Percentiles rank a stretch among this genome's conserved stretches.
Conservation (phyloP, 345 rosid genomes). For the Sonneratia caseolaris region DNA sequence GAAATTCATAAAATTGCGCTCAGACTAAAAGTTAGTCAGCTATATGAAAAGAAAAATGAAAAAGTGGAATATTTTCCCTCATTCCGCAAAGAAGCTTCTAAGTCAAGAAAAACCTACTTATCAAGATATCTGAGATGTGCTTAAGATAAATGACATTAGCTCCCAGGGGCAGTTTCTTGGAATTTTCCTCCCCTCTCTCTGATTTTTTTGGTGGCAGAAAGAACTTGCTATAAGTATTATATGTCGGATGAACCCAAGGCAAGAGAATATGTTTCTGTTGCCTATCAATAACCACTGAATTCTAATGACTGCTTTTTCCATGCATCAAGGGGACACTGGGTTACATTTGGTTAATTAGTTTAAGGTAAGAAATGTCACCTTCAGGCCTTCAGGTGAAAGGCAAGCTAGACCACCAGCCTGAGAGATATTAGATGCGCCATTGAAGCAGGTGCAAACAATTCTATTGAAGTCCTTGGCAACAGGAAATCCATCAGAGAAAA, state of each 20-base stretch:
- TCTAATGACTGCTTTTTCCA: neutral
- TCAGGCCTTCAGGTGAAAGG: conserved; percentile 73
- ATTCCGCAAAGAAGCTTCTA: no score
- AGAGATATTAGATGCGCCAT: conserved; percentile 80
- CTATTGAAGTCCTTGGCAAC: conserved; percentile 88
- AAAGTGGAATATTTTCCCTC: neutral
- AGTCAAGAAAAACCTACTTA: neutral
- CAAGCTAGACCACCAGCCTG: conserved; percentile 97
- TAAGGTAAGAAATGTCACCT: conserved; percentile 26
- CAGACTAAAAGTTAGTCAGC: neutral
- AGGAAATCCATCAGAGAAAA: conserved; percentile 81
- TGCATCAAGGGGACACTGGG: neutral
- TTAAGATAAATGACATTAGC: neutral
- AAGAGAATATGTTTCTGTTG: neutral
- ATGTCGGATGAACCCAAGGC: neutral
- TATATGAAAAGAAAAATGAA: neutral
- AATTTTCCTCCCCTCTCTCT: neutral
- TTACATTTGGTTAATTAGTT: neutral
- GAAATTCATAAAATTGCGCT: neutral
- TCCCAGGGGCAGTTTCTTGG: neutral
- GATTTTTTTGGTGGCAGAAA: neutral
- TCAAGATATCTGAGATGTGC: neutral
- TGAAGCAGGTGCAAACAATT: conserved; percentile 76
- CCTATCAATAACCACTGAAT: neutral
- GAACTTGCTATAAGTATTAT: neutral